phyloP scores from a whole-genome alignment of 768 basidiomycete genomes.

The Tephrocybe sp. region DNA sequence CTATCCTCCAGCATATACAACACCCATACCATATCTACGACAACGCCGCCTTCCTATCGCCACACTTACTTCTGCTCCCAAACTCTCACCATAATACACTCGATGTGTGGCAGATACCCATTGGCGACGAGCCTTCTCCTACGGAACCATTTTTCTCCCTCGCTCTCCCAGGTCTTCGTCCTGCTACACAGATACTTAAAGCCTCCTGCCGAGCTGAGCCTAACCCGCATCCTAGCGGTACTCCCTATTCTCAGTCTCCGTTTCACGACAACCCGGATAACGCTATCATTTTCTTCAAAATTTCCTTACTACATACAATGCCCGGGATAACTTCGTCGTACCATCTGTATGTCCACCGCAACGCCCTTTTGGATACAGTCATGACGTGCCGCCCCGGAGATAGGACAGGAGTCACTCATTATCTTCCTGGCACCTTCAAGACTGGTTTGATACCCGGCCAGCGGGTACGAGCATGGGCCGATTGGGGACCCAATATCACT shows the following conservation, averaged over 20 bases:
- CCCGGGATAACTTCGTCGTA: neutral
- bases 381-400: neutral
- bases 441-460: neutral
- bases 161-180: conserved; percentile 1
- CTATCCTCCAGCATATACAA: neutral
- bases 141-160: conserved; percentile 2
- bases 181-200: neutral
- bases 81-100: conserved; percentile 19
- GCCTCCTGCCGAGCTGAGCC: conserved; percentile 16
- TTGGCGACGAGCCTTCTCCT: neutral
- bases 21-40: conserved; percentile 18
- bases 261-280: conserved; percentile 6
- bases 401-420: conserved; percentile 1
- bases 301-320: neutral
- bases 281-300: conserved; percentile 13
- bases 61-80: conserved; percentile 23
- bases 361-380: conserved; percentile 4
- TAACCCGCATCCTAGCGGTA: conserved; percentile 7
- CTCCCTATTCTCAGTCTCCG: neutral
- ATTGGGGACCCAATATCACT: conserved; percentile 21
- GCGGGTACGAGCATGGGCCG: conserved; percentile 10
- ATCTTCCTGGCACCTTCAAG: neutral
- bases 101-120: conserved; percentile 24
- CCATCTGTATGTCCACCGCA: conserved; percentile 11
- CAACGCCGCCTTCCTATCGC: conserved; percentile 23